phyloP scores from a whole-genome alignment of 768 basidiomycete genomes.

The Boletus huronensis region DNA sequence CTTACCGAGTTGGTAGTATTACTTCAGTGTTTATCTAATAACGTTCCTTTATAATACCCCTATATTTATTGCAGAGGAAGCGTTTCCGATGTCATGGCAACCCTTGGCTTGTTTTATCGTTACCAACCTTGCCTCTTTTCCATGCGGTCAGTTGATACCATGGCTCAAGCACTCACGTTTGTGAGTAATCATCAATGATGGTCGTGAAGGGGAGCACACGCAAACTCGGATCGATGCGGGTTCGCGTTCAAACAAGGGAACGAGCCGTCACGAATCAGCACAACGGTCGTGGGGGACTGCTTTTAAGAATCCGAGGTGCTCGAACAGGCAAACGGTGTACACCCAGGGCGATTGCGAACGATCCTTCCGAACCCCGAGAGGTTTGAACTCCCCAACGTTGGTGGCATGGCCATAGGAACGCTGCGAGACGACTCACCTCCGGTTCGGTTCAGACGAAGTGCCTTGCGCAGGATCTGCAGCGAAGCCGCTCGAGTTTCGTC shows the following conservation, averaged over 20 bases:
- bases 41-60: not conserved
- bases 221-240: not conserved
- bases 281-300: slow-evolving; percentile 1
- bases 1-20: not conserved
- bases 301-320: not conserved
- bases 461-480: too few species aligned
- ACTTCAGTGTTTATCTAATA: not conserved
- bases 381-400: slow-evolving; percentile 5
- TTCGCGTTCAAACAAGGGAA: not conserved
- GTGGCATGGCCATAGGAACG: not conserved
- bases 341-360: slow-evolving; percentile 6
- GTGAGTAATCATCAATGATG: not conserved
- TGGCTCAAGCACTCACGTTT: not conserved
- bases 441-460: slow-evolving; percentile 7
- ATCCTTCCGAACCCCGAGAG: slow-evolving; percentile 3
- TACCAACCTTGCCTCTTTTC: not conserved
- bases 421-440: slow-evolving; percentile 3
- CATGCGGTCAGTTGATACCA: not conserved
- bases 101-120: too few species aligned
- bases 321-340: not conserved
- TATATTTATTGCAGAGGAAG: not conserved
- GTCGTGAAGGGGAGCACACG: not conserved
- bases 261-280: not conserved
- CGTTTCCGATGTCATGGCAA: not conserved
- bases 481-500: slow-evolving; percentile 1